phyloP scores from a whole-genome alignment of 2,329 filamentous ascomycete genomes.

The Hypoxylon sp. region DNA sequence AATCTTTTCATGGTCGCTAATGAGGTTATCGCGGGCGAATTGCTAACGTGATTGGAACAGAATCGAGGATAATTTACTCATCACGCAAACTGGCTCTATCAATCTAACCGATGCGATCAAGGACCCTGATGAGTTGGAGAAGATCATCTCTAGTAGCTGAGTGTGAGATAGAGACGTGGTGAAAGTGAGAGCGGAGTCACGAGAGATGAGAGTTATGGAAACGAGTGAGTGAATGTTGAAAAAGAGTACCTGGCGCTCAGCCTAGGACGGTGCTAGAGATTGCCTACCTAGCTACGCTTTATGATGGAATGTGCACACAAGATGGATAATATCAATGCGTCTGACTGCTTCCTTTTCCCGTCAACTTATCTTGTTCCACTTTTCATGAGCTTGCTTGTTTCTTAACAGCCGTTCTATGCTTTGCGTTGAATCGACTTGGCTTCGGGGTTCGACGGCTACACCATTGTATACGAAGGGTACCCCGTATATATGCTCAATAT shows the following conservation, averaged over 20 bases:
- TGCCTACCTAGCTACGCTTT: not conserved
- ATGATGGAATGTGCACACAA: slow-evolving; percentile 7
- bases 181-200: not conserved
- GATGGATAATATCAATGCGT: not conserved
- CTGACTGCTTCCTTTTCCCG: not conserved
- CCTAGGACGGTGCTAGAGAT: not conserved
- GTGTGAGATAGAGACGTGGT: not conserved
- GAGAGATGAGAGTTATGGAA: not conserved
- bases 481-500: not conserved
- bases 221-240: not conserved
- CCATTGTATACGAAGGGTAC: not conserved
- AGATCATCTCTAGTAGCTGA: slow-evolving; percentile 60
- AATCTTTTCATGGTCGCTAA: not conserved
- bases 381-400: not conserved
- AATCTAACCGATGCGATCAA: slow-evolving; percentile 82
- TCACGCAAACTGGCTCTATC: slow-evolving; percentile 77
- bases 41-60: slow-evolving; percentile 52
- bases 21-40: slow-evolving; percentile 8
- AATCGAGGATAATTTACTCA: slow-evolving; percentile 80
- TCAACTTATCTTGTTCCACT: not conserved
- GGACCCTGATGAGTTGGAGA: slow-evolving; percentile 74
- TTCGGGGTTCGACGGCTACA: too few species aligned
- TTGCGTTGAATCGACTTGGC: not conserved
- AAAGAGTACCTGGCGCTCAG: too few species aligned
- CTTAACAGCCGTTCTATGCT: not conserved